Base-by-base conservation (phyloP, 192 early-diverging fungal genomes). In the Coemansia sp. region DNA sequence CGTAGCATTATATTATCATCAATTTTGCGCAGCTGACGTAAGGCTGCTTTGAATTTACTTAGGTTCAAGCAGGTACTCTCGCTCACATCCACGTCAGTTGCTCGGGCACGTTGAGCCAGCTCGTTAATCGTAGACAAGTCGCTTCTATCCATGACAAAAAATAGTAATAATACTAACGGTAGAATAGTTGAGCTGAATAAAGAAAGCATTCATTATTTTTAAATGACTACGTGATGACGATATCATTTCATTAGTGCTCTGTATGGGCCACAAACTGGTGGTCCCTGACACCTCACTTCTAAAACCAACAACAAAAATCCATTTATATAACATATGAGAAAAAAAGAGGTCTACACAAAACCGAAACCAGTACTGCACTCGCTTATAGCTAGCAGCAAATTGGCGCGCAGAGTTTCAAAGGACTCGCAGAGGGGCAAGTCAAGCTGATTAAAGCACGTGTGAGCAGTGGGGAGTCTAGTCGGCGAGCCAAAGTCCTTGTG, bases 401-500 rank as follows among this genome's bases (percentile, higher is more conserved):
- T 90, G 17, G 88, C 67, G 39, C 95, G 86, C 67, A 99, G 83
- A 36, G 88, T 87, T 39, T 99, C 97, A 74, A 97, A 99, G 37
- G 85, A 88, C 64, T 94, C 93, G 66, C 97, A 99, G 64, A 90
- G 84, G 27, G 97, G 97, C 57, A 99, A 72, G 75, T 99, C 97
- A 31, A 99, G 80, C 87, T 99, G 97, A 76, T 99, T 99, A 84
- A 99, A 99, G 77, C 97, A 99, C 50, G 97, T 99, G 76, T 99
- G 97, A 12, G 97, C 97, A 17, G 92, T 94, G 15, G 97, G 97
- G 29, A 99, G 85, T n/a, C 97, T 87, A 38, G 89, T 85, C 6
- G 90, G 86, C 5, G 90, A 91, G 12, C 89, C 77, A 87, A 94
- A 96, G 81, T 97, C 96, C 82, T 95, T 96, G 85, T 98, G 95